Conservation (phyloP, 352 stramenopile species). For the Pythium chondricola region DNA sequence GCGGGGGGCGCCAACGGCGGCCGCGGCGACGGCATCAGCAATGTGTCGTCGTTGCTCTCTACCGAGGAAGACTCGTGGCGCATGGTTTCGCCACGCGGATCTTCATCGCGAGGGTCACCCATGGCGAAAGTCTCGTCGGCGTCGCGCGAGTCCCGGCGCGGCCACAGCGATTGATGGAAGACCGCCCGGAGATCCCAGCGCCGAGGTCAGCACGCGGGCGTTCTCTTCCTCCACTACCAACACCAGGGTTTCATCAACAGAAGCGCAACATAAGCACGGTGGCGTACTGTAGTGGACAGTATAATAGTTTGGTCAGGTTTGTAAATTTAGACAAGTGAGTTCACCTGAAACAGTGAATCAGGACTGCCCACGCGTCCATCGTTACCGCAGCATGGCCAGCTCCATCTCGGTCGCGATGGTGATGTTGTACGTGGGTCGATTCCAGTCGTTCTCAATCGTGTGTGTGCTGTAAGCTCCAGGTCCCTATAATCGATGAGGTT, state of each 20-base stretch:
- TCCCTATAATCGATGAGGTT: conserved; percentile 46
- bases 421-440: conserved; percentile 85
- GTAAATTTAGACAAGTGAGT: not conserved
- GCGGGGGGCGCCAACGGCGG: conserved; percentile 6
- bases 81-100: not conserved
- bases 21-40: conserved; percentile 8
- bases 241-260: conserved; percentile 1
- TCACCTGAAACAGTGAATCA: not conserved
- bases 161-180: too few species aligned
- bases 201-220: not conserved
- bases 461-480: conserved; percentile 70
- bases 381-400: conserved; percentile 49
- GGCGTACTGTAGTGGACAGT: not conserved
- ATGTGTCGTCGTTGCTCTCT: conserved; percentile 1
- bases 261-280: conserved; percentile 5
- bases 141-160: too few species aligned
- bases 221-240: not conserved
- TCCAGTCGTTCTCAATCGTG: conserved; percentile 70
- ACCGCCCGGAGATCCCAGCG: not conserved
- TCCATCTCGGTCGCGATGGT: conserved; percentile 84
- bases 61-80: not conserved
- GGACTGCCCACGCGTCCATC: not conserved
- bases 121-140: not conserved
- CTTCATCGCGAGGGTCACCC: not conserved
- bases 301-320: not conserved